Base-by-base conservation (phyloP, 2,329 filamentous ascomycete species). In the Colletotrichum camelliae region DNA sequence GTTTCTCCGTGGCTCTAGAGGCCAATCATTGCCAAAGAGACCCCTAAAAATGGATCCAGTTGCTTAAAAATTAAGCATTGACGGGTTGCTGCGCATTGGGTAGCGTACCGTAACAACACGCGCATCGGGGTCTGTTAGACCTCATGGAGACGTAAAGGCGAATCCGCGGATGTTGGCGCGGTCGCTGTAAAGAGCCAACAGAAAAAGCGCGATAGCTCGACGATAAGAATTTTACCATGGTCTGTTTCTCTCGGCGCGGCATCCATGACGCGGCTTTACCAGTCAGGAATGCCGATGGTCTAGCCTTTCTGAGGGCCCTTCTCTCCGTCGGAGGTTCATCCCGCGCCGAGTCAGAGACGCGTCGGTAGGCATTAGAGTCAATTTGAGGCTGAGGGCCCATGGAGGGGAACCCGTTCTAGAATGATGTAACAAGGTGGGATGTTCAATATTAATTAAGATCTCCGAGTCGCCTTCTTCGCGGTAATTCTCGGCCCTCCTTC, bases 331-430 rank as follows among this genome's bases (percentile, higher is more conserved):
- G 65, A 13, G 27, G 65, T 37, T 69, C 66, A 31, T 43, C 57
- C 33, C 33, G 43, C 67, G n/a, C 65, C 24, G 65, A 74, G 71
- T 74, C 71, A 74, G 66, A 35, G 29, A n/a, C 66, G 57, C 65
- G 52, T 37, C 29, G 57, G 52, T 55, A 10, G 37, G 18, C n/a
- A n/a, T 29, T 18, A 43, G 12, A 67, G 43, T 67, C 29, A 15
- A 15, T 43, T 35, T 21, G 65, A 68, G 43, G 43, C 24, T 43
- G 43, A 31, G 39, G 37, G 12, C 48, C 58, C 9, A 13, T 24
- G 18, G 62, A 33, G 29, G 60, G 57, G 31, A 39, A 58, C 8
- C 10, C 18, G 61, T 31, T 72, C 18, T 48, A 35, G 62, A 67
- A 70, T 70, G 66, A 74, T 74, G 58, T 65, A 74, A 70, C 27